These are phyloP conservation scores for Rhodosorus marinus DNA, from an alignment of 23 red algal genomes.

Conservation along the genomic window DNA sequence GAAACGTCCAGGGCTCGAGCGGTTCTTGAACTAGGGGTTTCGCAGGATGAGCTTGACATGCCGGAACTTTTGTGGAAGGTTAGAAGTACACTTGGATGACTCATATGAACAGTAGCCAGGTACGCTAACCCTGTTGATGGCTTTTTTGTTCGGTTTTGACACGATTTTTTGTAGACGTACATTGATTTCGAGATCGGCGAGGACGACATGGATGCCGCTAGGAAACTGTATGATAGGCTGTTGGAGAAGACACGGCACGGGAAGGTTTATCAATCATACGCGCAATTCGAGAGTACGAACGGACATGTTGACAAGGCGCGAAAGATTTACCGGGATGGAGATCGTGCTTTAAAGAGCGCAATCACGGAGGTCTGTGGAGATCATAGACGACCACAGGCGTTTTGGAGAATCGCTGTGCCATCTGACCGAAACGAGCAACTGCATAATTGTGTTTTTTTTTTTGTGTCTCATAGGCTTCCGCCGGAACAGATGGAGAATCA, in stretches of 20 bases:
- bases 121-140: too few species aligned
- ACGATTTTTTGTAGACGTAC: too few species aligned
- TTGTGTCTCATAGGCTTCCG: neutral
- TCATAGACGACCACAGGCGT: conserved; percentile 7
- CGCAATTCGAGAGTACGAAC: neutral
- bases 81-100: too few species aligned
- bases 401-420: neutral
- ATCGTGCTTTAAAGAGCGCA: neutral
- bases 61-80: conserved; percentile 34
- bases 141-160: too few species aligned
- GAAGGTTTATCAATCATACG: neutral
- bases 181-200: conserved; percentile 19
- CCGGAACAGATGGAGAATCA: conserved; percentile 1
- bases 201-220: neutral
- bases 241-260: neutral
- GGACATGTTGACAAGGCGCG: neutral
- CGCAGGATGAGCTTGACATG: conserved; percentile 9
- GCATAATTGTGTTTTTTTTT: conserved; percentile 21
- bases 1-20: conserved; percentile 27
- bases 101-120: too few species aligned
- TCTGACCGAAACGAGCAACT: too few species aligned
- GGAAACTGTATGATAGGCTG: conserved; percentile 3
- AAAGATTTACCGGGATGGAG: conserved; percentile 9
- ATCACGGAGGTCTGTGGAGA: neutral
- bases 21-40: conserved; percentile 24